Base-by-base conservation (phyloP, 306 rosid species). In the Abrus pulchellus region DNA sequence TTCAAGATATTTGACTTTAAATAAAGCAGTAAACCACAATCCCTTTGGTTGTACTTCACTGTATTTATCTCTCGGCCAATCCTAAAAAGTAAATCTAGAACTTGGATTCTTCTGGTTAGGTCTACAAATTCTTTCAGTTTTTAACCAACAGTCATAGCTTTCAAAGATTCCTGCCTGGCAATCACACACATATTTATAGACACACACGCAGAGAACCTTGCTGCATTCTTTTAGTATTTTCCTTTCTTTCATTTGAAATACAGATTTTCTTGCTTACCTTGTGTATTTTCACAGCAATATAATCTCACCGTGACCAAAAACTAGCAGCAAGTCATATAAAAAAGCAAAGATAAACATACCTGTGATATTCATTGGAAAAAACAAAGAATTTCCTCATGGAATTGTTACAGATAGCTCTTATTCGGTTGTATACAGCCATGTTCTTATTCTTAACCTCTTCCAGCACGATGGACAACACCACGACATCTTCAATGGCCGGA, bases 381-480 rank as follows among this genome's bases (percentile, higher is more conserved):
- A 96, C 96, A 80, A 85, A 93, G 83, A 96, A 92, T 2, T 83
- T 88, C 89, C 97, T 87, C 49, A 66, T 57, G 27, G 93, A 55
- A 87, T 88, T 89, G 83, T 87, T 79, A 80, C 93, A 89, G 32
- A 96, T 86, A 77, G 97, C 85, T 83, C 98, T 83, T 56, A 96
- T 66, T 72, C 99, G 86, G 40, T 92, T 92, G 84, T 96, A 93
- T 72, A 93, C 96, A 5, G 92, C 38, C 86, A 89, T 34, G 76
- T 93, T 93, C 81, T 88, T 87, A 88, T 93, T 93, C 86, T 90
- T 93, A 68, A 90, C 93, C 90, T 96, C 99, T 7, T 96, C 97
- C 62, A 93, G 80, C 81, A 96, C 99, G 12, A 93, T 36, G 11
- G 99, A 93, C 32, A 93, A 87, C 81, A 96, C 68, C 68, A 96